A percentile compares a stretch with the other conserved stretches of the same genome.
phyloP scores from a whole-genome alignment of 1,139 yeast species.

The Diutina ranongensis region DNA sequence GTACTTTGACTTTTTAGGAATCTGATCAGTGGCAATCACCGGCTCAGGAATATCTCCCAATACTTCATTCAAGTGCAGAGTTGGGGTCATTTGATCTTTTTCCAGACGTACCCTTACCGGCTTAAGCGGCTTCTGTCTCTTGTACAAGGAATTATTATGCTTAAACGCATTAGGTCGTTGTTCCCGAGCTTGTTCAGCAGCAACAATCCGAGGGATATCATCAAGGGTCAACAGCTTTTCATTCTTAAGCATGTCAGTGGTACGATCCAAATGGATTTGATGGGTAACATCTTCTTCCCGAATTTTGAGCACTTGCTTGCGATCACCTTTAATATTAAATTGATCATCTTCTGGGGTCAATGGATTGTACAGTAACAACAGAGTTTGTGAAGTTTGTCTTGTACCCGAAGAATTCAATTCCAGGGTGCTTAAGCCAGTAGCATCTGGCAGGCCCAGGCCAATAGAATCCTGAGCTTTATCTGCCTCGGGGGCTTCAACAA shows the following conservation, averaged over 20 bases:
- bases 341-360: conserved; percentile 18
- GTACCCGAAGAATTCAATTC: neutral
- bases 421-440: neutral
- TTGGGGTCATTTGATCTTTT: conserved; percentile 10
- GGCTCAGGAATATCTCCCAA: conserved; percentile 4
- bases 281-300: conserved; percentile 33
- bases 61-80: conserved; percentile 8
- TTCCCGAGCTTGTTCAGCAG: conserved; percentile 93
- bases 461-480: conserved; percentile 28
- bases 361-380: conserved; percentile 3
- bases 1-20: conserved; percentile 23
- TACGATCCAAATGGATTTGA: conserved; percentile 26
- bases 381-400: neutral
- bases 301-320: conserved; percentile 24
- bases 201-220: conserved; percentile 93
- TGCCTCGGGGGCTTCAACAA: conserved; percentile 44
- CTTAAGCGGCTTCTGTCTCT: conserved; percentile 23
- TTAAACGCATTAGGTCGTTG: conserved; percentile 79
- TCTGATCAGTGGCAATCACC: neutral
- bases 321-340: conserved; percentile 17
- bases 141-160: conserved; percentile 44
- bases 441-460: neutral
- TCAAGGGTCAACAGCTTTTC: conserved; percentile 85
- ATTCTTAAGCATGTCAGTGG: conserved; percentile 62
- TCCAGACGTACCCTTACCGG: conserved; percentile 6